Evolutionary conservation across 192 early-diverging fungal genomes (phyloP).

Genomic region (Coemansia sp.): DNA sequence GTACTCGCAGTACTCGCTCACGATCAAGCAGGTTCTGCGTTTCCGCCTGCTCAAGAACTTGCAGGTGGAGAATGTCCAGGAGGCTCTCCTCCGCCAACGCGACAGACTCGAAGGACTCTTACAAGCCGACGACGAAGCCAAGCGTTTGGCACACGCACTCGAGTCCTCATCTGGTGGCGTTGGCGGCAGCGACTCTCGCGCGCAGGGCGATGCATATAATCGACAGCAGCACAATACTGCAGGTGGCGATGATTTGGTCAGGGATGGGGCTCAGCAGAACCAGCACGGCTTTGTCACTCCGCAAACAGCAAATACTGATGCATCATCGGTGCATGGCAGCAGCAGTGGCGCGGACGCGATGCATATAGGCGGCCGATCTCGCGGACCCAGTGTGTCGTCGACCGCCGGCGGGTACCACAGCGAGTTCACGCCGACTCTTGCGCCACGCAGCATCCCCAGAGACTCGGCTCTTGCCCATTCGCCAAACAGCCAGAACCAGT

Average conservation of each 20-base stretch:
- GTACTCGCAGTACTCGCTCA: conserved; percentile 83
- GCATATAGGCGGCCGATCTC: conserved; percentile 26
- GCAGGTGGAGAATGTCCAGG: conserved; percentile 77
- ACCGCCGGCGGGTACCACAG: conserved; percentile 17
- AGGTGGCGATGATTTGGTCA: conserved; percentile 19
- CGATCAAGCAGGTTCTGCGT: conserved; percentile 84
- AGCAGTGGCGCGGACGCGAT: conserved; percentile 8
- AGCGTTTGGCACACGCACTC: conserved; percentile 68
- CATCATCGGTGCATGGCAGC: conserved; percentile 21
- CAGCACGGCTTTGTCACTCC: conserved; percentile 37
- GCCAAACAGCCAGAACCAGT: conserved; percentile 10
- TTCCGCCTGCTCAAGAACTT: conserved; percentile 85
- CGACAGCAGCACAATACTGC: conserved; percentile 7
- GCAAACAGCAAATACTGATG: conserved; percentile 40
- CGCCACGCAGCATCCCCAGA: conserved; percentile 23
- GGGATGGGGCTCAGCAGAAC: conserved; percentile 22
- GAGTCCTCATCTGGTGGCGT: conserved; percentile 21
- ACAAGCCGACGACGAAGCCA: conserved; percentile 70
- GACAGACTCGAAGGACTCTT: conserved; percentile 59
- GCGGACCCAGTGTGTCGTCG: conserved; percentile 40
- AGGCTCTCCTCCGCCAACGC: conserved; percentile 73
- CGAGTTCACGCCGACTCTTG: conserved; percentile 49
- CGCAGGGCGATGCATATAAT: conserved; percentile 3
- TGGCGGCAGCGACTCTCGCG: conserved; percentile 1
- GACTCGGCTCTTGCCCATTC: conserved; percentile 5